phyloP scores from a whole-genome alignment of 352 stramenopile genomes.

The Phytopythium boreale region DNA sequence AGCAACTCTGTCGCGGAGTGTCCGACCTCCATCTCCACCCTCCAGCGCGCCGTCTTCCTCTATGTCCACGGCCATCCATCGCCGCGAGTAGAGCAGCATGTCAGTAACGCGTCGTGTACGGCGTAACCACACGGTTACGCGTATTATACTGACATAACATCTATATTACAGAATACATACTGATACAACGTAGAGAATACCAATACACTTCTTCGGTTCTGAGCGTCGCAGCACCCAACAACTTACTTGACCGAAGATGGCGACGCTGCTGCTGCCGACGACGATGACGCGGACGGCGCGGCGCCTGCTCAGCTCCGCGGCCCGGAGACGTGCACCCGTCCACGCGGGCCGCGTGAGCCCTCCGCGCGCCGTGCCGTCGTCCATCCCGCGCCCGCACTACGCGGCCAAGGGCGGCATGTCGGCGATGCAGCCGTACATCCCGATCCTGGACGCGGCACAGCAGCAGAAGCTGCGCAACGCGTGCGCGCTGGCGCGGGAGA shows the following conservation, averaged over 20 bases:
- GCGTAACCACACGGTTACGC: no score
- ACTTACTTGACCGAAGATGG: not conserved
- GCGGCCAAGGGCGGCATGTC: constrained; percentile 62
- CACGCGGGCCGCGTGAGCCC: constrained; percentile 49
- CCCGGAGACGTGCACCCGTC: constrained; percentile 31
- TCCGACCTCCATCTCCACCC: no score
- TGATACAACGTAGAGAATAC: not conserved
- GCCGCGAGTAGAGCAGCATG: no score
- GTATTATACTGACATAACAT: not conserved
- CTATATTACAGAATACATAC: not conserved
- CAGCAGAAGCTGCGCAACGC: constrained; percentile 64
- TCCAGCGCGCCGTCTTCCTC: no score
- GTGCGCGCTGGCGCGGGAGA: constrained; percentile 71
- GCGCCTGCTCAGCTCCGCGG: constrained; percentile 30
- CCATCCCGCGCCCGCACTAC: constrained; percentile 66
- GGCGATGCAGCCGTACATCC: constrained; percentile 66
- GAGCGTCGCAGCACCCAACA: not conserved
- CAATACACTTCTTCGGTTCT: not conserved
- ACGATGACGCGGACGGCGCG: constrained; percentile 6
- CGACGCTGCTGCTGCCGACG: constrained; percentile 1
- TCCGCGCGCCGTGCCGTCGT: constrained; percentile 36
- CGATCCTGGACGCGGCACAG: constrained; percentile 65
- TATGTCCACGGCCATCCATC: no score
- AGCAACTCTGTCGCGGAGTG: no score
- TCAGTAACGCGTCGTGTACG: no score